A percentile compares a stretch with the other conserved stretches of the same genome.
Evolutionary conservation across 129 eudicot genomes (phyloP).

Genomic region (Pittosporum tobira): DNA sequence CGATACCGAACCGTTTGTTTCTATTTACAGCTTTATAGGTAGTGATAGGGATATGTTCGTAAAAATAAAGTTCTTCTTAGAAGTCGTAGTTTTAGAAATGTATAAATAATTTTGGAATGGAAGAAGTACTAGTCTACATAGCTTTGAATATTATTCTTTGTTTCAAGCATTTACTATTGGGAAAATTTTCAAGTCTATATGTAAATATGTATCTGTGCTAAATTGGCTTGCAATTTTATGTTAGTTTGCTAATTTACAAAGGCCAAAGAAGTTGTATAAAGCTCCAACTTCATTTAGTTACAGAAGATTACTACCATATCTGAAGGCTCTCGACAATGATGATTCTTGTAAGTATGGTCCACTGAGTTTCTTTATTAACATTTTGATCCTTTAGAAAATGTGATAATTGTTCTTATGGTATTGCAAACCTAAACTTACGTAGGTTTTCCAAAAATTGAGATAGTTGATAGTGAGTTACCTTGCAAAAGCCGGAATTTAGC

Average conservation of each 20-base stretch:
- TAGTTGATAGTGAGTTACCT: slow-evolving; percentile 25
- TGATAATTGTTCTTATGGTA: background rate
- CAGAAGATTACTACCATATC: slow-evolving; percentile 61
- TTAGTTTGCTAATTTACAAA: slow-evolving; percentile 29
- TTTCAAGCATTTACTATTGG: background rate
- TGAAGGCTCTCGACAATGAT: slow-evolving; percentile 33
- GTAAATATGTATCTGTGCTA: background rate
- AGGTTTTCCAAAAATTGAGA: slow-evolving; percentile 34
- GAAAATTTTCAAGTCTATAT: background rate
- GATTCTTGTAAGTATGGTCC: slow-evolving; percentile 20
- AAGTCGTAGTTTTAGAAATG: too few relatives aligned
- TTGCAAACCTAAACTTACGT: background rate
- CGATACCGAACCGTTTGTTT: too few relatives aligned
- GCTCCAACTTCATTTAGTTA: slow-evolving; percentile 53
- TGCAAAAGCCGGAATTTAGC: slow-evolving; percentile 10
- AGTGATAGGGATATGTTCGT: too few relatives aligned
- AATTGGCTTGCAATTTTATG: background rate
- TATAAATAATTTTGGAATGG: too few relatives aligned
- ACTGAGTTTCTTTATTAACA: background rate
- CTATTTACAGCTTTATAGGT: too few relatives aligned
- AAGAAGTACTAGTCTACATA: too few relatives aligned
- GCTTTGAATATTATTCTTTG: background rate
- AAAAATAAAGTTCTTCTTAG: too few relatives aligned
- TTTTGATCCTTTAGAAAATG: background rate
- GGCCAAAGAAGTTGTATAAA: slow-evolving; percentile 40